Conservation (phyloP, 345 rosid genomes). For the Eucalyptus viminalis region DNA sequence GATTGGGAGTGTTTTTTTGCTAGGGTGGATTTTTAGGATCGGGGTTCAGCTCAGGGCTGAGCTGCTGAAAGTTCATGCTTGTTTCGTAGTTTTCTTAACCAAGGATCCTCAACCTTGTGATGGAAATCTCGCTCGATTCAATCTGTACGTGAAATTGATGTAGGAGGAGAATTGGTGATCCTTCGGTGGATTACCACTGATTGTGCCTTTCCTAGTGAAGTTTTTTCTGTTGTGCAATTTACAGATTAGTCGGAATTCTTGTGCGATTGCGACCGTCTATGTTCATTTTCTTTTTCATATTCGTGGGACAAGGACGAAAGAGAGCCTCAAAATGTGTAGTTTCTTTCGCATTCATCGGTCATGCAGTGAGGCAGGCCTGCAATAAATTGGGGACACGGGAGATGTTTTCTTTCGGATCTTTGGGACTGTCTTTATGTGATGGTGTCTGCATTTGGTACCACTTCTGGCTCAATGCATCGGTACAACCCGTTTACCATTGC, state of each 20-base stretch:
- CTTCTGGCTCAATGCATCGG: not conserved
- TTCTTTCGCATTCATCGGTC: not conserved
- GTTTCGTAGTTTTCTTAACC: not conserved
- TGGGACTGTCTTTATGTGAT: not conserved
- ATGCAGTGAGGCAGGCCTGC: not conserved
- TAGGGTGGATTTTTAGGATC: slow-evolving; percentile 6
- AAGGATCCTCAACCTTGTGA: not conserved
- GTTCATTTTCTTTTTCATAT: not conserved
- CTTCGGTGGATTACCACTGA: not conserved
- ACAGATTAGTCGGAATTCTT: not conserved
- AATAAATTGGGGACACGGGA: not conserved
- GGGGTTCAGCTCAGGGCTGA: slow-evolving; percentile 78
- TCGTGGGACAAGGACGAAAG: not conserved
- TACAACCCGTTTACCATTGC: too few relatives aligned
- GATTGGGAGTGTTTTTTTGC: not conserved
- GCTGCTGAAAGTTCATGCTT: slow-evolving; percentile 14
- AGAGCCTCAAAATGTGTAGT: not conserved
- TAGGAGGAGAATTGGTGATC: not conserved
- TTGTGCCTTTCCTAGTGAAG: not conserved
- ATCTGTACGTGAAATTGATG: not conserved
- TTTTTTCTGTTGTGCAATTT: not conserved
- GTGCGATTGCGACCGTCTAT: not conserved
- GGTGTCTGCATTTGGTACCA: not conserved
- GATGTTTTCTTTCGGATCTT: not conserved
- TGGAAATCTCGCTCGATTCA: not conserved